A percentile compares a stretch with the other conserved stretches of the same genome.
phyloP scores from a whole-genome alignment of 2,329 filamentous ascomycete species.

The Emmonsiellopsis sp. region DNA sequence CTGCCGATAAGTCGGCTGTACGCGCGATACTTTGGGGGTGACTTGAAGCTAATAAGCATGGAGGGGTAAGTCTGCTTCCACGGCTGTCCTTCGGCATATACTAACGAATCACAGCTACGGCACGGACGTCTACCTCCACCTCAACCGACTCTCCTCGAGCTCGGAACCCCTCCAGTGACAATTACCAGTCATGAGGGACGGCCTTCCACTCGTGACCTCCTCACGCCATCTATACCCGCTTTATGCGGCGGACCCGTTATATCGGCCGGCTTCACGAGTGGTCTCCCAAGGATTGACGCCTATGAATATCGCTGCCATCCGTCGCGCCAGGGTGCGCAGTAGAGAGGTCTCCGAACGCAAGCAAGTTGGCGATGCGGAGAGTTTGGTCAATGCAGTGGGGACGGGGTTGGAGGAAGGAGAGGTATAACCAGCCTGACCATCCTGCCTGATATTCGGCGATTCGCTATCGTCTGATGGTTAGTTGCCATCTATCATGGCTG shows the following conservation, averaged over 20 bases:
- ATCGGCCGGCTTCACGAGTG: constrained; percentile 9
- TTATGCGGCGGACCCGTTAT: constrained; percentile 17
- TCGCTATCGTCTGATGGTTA: no score
- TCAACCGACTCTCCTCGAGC: constrained; percentile 89
- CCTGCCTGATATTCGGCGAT: not conserved
- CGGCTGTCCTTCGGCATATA: not conserved
- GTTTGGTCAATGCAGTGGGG: constrained; percentile 53
- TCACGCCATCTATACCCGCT: constrained; percentile 30
- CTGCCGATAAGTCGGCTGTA: constrained; percentile 90
- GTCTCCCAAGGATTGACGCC: constrained; percentile 43
- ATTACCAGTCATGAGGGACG: constrained; percentile 80
- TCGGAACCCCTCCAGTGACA: constrained; percentile 93
- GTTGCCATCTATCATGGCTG: no score
- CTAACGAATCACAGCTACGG: constrained; percentile 58
- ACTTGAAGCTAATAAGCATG: constrained; percentile 97
- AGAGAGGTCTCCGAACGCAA: constrained; percentile 75
- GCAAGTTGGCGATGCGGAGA: constrained; percentile 82
- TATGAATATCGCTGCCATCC: constrained; percentile 45
- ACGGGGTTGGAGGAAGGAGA: not conserved
- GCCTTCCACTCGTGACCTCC: constrained; percentile 38
- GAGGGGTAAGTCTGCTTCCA: constrained; percentile 63
- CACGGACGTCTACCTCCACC: constrained; percentile 95
- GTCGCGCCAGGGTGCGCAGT: constrained; percentile 58
- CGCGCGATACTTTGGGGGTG: constrained; percentile 92
- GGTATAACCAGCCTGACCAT: not conserved